Conservation (phyloP, 257 asterid genomes). For the Primulina huaijiensis region DNA sequence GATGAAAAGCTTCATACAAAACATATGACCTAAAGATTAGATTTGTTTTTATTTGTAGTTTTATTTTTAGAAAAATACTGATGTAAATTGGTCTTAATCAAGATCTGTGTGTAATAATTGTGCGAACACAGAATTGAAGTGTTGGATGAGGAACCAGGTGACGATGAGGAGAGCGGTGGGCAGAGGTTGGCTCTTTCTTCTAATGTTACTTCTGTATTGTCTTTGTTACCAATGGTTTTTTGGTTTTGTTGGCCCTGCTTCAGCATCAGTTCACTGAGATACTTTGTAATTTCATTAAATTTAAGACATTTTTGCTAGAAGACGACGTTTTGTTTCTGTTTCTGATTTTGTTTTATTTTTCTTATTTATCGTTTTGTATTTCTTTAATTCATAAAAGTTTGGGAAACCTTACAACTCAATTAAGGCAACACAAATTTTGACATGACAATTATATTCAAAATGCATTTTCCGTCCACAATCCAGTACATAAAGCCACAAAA, state of each 20-base stretch:
- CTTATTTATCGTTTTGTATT: background rate
- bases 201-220: background rate
- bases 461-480: background rate
- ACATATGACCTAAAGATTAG: slow-evolving; percentile 3
- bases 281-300: background rate
- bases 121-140: slow-evolving; percentile 70
- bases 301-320: background rate
- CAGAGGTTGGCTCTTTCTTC: slow-evolving; percentile 53
- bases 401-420: background rate
- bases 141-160: slow-evolving; percentile 95
- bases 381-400: background rate
- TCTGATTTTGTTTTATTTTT: background rate
- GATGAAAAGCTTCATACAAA: background rate
- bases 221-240: background rate
- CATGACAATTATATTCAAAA: slow-evolving; percentile 6
- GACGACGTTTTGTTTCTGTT: background rate
- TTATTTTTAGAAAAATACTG: too few species aligned
- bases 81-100: background rate
- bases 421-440: slow-evolving; percentile 3
- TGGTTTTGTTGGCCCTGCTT: background rate
- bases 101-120: slow-evolving; percentile 15
- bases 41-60: background rate
- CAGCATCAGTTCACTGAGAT: background rate
- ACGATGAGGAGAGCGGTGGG: slow-evolving; percentile 90
- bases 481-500: background rate